Percentiles rank a stretch among this genome's conserved stretches.
Conservation (phyloP, 2,329 filamentous ascomycete genomes). For the Pyrenophora tritici-repentis region DNA sequence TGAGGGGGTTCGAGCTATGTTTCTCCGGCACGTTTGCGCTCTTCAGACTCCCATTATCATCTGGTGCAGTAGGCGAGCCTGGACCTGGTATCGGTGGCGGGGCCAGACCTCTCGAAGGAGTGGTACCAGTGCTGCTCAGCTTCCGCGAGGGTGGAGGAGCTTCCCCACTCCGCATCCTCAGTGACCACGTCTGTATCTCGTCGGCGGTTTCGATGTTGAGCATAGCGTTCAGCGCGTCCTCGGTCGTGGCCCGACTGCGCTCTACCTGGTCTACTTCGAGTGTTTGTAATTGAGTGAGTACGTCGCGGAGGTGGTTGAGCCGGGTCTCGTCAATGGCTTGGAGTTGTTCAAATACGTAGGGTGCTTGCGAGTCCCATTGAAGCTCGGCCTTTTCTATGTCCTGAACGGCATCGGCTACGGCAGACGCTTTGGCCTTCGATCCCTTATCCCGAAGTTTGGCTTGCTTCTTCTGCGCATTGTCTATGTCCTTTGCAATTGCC, state of each 20-base stretch:
- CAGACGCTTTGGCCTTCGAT: constrained; percentile 73
- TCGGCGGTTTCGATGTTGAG: constrained; percentile 84
- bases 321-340: constrained; percentile 89
- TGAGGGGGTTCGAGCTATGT: constrained; percentile 45
- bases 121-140: constrained; percentile 33
- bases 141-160: constrained; percentile 39
- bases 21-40: constrained; percentile 53
- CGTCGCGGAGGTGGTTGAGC: constrained; percentile 86
- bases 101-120: constrained; percentile 43
- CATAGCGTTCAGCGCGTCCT: constrained; percentile 78
- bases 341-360: constrained; percentile 90
- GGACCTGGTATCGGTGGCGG: constrained; percentile 35
- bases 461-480: constrained; percentile 80
- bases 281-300: constrained; percentile 89
- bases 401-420: constrained; percentile 73
- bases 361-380: constrained; percentile 93
- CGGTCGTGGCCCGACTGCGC: constrained; percentile 72
- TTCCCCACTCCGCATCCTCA: constrained; percentile 50
- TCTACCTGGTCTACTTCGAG: constrained; percentile 89
- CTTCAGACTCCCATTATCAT: constrained; percentile 61
- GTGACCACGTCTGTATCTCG: constrained; percentile 78
- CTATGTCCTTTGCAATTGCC: constrained; percentile 81
- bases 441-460: constrained; percentile 84
- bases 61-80: constrained; percentile 45
- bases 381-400: constrained; percentile 77